Conservation (phyloP, 495 filamentous ascomycete genomes). For the Lindgomyces ingoldianus region DNA sequence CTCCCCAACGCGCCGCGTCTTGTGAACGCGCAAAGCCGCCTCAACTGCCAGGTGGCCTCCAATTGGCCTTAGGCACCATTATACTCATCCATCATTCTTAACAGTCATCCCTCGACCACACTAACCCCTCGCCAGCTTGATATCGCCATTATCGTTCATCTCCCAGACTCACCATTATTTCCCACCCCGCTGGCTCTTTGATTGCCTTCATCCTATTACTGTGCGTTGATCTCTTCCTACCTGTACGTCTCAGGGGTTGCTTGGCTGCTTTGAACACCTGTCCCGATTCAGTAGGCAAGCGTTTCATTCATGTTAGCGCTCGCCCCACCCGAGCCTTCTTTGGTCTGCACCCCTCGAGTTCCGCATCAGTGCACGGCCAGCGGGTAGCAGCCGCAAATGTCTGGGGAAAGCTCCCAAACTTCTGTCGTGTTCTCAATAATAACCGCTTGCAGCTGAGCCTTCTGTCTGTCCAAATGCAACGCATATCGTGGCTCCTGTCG, state of each 20-base stretch:
- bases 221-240: neutral
- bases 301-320: slow-evolving; percentile 17
- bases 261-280: slow-evolving; percentile 36
- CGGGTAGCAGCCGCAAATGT: slow-evolving; percentile 28
- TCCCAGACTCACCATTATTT: slow-evolving; percentile 4
- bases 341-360: slow-evolving; percentile 10
- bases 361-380: slow-evolving; percentile 26
- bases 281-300: slow-evolving; percentile 22
- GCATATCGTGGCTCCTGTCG: slow-evolving; percentile 23
- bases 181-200: slow-evolving; percentile 14
- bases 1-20: no score
- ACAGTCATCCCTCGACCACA: slow-evolving; percentile 1
- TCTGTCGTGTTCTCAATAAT: neutral
- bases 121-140: neutral
- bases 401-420: slow-evolving; percentile 30
- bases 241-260: slow-evolving; percentile 31
- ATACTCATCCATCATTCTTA: neutral
- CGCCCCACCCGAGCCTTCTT: neutral
- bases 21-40: slow-evolving; percentile 8
- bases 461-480: neutral
- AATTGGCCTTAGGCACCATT: slow-evolving; percentile 18
- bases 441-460: neutral
- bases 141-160: slow-evolving; percentile 7
- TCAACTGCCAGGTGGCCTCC: slow-evolving; percentile 4
- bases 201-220: neutral